Conservation (phyloP, 164 flowering plant species). For the Tetrastigma voinierianum region DNA sequence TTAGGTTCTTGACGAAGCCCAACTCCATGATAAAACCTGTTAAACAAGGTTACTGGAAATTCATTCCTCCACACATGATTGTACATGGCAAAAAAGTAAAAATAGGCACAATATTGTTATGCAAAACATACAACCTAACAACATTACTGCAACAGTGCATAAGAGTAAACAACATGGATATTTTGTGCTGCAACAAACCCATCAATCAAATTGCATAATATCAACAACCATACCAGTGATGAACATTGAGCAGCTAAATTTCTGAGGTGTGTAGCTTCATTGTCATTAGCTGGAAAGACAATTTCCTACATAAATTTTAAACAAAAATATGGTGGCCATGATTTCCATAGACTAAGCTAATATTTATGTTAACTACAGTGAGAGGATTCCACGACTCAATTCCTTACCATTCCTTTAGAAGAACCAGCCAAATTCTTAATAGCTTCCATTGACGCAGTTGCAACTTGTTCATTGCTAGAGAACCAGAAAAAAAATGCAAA, state of each 20-base stretch:
- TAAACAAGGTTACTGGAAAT: too few species aligned
- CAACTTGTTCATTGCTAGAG: conserved; percentile 69
- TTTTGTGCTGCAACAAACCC: neutral
- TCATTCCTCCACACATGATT: too few species aligned
- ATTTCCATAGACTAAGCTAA: neutral
- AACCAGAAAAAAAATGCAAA: conserved; percentile 7
- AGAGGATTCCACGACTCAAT: conserved; percentile 1
- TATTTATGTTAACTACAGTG: neutral
- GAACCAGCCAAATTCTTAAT: conserved; percentile 56
- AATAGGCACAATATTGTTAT: neutral
- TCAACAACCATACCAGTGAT: conserved; percentile 61
- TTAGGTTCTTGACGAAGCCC: too few species aligned
- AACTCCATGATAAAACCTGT: too few species aligned
- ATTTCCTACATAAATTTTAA: conserved; percentile 41
- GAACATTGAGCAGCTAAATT: conserved; percentile 57
- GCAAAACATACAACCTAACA: neutral
- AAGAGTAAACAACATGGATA: neutral
- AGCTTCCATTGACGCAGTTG: conserved; percentile 72
- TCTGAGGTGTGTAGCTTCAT: conserved; percentile 56
- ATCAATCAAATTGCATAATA: neutral
- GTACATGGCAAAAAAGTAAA: neutral
- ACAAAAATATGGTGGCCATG: neutral
- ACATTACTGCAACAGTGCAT: too few species aligned
- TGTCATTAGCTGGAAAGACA: conserved; percentile 53
- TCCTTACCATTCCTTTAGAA: conserved; percentile 68